phyloP scores from a whole-genome alignment of 176 grass and related monocot species.

The Zoysia japonica region DNA sequence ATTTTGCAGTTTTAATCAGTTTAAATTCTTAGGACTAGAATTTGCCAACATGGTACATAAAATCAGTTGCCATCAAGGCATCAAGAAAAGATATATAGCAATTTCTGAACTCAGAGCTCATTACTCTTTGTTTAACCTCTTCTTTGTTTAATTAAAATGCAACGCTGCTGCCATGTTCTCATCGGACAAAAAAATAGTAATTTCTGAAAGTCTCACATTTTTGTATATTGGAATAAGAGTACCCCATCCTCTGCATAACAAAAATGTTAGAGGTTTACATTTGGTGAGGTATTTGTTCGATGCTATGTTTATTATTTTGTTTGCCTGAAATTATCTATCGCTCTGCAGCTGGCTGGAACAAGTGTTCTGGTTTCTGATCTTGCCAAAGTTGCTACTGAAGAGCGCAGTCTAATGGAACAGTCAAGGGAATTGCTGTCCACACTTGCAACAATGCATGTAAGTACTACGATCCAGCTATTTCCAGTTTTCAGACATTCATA shows the following conservation, averaged over 20 bases:
- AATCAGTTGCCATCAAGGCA: neutral
- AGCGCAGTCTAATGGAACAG: constrained; percentile 70
- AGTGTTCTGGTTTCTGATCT: constrained; percentile 88
- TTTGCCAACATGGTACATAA: neutral
- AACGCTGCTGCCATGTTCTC: neutral
- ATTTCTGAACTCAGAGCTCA: neutral
- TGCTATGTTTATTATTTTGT: constrained; percentile 14
- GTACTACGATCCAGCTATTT: neutral
- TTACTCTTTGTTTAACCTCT: neutral
- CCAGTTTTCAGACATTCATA: neutral
- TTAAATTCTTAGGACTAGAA: constrained; percentile 2
- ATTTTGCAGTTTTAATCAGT: neutral
- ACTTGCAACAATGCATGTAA: constrained; percentile 82
- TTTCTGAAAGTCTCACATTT: neutral
- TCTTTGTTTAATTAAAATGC: neutral
- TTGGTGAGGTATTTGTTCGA: constrained; percentile 8
- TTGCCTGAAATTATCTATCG: constrained; percentile 18
- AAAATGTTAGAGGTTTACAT: neutral
- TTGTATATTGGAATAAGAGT: neutral
- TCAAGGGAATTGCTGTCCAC: constrained; percentile 87
- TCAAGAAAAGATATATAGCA: neutral
- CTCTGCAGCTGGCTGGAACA: constrained; percentile 71
- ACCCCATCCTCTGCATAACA: neutral
- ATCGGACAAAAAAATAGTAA: neutral
- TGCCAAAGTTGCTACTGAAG: constrained; percentile 61